phyloP scores from a whole-genome alignment of 1,284 basidiomycete genomes.

The Irpex rosettiformis region DNA sequence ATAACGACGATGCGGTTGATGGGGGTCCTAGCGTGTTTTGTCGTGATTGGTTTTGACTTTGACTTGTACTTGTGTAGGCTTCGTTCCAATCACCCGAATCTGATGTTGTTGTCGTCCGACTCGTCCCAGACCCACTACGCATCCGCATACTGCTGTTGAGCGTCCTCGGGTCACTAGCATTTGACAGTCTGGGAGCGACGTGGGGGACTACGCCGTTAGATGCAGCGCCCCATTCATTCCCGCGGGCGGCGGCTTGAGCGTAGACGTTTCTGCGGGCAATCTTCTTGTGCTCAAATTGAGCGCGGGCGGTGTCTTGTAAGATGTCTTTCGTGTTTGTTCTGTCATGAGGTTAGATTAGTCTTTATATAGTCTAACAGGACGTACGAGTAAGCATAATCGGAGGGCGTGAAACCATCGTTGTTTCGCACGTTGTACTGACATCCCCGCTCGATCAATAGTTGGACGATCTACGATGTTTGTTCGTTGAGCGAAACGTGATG shows the following conservation, averaged over 20 bases:
- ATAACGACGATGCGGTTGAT: conserved; percentile 27
- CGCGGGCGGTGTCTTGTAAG: conserved; percentile 71
- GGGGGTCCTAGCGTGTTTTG: conserved; percentile 38
- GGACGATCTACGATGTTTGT: conserved; percentile 60
- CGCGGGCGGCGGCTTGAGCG: conserved; percentile 63
- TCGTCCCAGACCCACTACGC: conserved; percentile 78
- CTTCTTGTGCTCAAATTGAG: conserved; percentile 75
- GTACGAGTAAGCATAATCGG: conserved; percentile 90
- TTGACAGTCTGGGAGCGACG: conserved; percentile 18
- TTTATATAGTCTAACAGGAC: conserved; percentile 29
- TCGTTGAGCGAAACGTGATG: conserved; percentile 3
- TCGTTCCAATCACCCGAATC: conserved; percentile 62
- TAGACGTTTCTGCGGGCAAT: conserved; percentile 63
- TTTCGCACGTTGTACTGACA: conserved; percentile 82
- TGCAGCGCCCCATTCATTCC: conserved; percentile 50
- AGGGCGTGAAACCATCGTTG: conserved; percentile 86
- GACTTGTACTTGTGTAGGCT: conserved; percentile 27
- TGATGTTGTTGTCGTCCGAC: conserved; percentile 67
- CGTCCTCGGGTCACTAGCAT: conserved; percentile 27
- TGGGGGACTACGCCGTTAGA: conserved; percentile 29
- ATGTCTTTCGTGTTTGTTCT: conserved; percentile 73
- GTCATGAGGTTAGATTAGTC: conserved; percentile 23
- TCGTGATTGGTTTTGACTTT: conserved; percentile 22
- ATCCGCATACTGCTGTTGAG: conserved; percentile 42
- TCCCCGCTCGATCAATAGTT: conserved; percentile 84